These are phyloP conservation scores for Pichia eremophila DNA, from an alignment of 805 yeast genomes.

Conservation along the genomic window DNA sequence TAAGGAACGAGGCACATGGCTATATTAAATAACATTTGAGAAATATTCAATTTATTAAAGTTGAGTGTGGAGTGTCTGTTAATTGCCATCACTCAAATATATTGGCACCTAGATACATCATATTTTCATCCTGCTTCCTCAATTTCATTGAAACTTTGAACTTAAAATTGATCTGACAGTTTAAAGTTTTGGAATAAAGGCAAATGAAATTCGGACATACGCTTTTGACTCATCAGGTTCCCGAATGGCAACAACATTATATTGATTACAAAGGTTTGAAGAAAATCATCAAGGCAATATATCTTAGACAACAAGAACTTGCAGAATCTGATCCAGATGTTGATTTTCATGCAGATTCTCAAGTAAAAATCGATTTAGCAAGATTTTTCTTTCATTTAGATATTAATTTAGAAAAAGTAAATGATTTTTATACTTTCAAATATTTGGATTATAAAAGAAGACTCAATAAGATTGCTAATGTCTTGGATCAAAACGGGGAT, in stretches of 20 bases:
- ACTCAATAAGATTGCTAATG: slow-evolving; percentile 37
- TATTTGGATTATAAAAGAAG: slow-evolving; percentile 68
- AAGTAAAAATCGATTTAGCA: slow-evolving; percentile 40
- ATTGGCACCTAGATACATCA: too few species aligned
- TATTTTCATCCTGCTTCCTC: too few species aligned
- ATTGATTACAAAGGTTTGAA: slow-evolving; percentile 81
- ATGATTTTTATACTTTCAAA: slow-evolving; percentile 66
- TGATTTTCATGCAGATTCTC: slow-evolving; percentile 32
- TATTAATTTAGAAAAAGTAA: slow-evolving; percentile 72
- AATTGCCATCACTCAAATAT: too few species aligned
- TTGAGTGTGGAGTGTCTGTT: too few species aligned
- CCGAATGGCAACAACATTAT: slow-evolving; percentile 82
- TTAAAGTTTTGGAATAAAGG: neutral
- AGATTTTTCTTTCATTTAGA: slow-evolving; percentile 72
- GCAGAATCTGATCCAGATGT: slow-evolving; percentile 15
- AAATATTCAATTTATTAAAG: too few species aligned
- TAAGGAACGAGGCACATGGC: too few species aligned
- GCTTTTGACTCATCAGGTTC: slow-evolving; percentile 75
- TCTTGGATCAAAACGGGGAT: slow-evolving; percentile 19
- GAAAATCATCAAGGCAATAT: slow-evolving; percentile 63
- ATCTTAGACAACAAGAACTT: slow-evolving; percentile 31
- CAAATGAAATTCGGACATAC: slow-evolving; percentile 77
- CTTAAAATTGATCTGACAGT: too few species aligned
- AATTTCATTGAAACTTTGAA: too few species aligned
- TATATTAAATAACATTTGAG: too few species aligned